These are phyloP conservation scores for Populus deltoides DNA, from an alignment of 345 rosid species.

Conservation along the genomic window DNA sequence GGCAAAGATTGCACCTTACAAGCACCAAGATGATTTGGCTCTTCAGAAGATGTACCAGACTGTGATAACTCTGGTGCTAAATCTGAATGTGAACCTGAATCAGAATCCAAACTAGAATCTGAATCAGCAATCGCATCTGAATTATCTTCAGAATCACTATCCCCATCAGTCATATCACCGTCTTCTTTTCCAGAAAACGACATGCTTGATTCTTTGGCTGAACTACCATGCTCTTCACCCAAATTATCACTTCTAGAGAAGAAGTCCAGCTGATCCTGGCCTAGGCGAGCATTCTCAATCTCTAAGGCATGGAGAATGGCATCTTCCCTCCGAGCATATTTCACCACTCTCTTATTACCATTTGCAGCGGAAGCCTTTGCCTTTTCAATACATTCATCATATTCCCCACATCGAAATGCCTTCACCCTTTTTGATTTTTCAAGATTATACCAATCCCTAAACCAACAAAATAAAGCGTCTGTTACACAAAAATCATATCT, in stretches of 20 bases:
- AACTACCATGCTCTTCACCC: conserved; percentile 34
- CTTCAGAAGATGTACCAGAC: conserved; percentile 67
- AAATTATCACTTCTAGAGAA: conserved; percentile 32
- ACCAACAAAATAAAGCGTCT: conserved; percentile 14
- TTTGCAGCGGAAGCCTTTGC: conserved; percentile 77
- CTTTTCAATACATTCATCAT: conserved; percentile 71
- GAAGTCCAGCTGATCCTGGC: conserved; percentile 48
- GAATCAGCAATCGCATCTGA: conserved; percentile 16
- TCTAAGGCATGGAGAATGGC: conserved; percentile 91
- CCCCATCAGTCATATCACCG: conserved; percentile 36
- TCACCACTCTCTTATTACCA: conserved; percentile 68
- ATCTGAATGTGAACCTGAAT: conserved; percentile 4
- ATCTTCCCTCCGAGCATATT: conserved; percentile 89
- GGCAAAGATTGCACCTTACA: conserved; percentile 47
- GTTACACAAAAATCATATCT: conserved; percentile 6
- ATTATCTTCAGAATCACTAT: conserved; percentile 39
- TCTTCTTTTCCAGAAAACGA: conserved; percentile 52
- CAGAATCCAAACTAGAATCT: conserved; percentile 10
- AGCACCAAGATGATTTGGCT: conserved; percentile 43
- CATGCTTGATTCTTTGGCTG: conserved; percentile 47
- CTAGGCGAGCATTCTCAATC: conserved; percentile 72
- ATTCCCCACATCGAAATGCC: conserved; percentile 97
- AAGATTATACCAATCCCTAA: conserved; percentile 94
- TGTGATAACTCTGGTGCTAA: conserved; percentile 66
- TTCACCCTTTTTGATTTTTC: conserved; percentile 93